phyloP scores from a whole-genome alignment of 192 early-diverging fungal species.

The Diversispora epigaea region DNA sequence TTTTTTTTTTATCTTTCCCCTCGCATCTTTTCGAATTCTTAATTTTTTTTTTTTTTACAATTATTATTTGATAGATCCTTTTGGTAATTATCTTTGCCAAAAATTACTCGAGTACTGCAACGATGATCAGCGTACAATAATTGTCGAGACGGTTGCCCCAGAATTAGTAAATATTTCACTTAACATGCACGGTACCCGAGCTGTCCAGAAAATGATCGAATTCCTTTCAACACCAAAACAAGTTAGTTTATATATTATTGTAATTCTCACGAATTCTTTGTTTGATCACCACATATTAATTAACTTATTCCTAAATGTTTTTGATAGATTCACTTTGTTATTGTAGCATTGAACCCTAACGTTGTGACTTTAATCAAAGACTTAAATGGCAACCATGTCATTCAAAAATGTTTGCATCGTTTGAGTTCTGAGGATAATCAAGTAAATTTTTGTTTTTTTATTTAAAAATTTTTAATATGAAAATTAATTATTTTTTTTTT shows the following conservation, averaged over 20 bases:
- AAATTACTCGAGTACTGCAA: slow-evolving; percentile 82
- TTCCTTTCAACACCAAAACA: slow-evolving; percentile 63
- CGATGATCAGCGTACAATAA: slow-evolving; percentile 71
- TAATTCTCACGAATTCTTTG: background rate
- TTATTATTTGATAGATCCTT: slow-evolving; percentile 61
- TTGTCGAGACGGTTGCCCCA: slow-evolving; percentile 69
- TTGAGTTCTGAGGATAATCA: slow-evolving; percentile 73
- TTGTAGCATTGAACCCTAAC: slow-evolving; percentile 63
- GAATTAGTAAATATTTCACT: slow-evolving; percentile 78
- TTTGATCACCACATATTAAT: background rate
- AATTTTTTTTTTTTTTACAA: background rate
- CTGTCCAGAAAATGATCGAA: slow-evolving; percentile 92
- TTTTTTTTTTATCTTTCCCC: too few relatives aligned
- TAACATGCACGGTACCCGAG: slow-evolving; percentile 91
- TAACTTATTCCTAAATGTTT: background rate
- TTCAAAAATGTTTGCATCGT: slow-evolving; percentile 85
- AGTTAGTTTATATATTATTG: slow-evolving; percentile 26
- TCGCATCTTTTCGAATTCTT: background rate
- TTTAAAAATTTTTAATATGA: background rate
- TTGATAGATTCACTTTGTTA: slow-evolving; percentile 63
- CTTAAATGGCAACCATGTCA: slow-evolving; percentile 89
- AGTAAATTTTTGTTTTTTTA: background rate
- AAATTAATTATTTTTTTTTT: background rate
- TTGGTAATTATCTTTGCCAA: slow-evolving; percentile 92
- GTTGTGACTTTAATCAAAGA: slow-evolving; percentile 87